Evolutionary conservation across 257 asterid genomes (phyloP).

Genomic region (Cynanchum wilfordii): DNA sequence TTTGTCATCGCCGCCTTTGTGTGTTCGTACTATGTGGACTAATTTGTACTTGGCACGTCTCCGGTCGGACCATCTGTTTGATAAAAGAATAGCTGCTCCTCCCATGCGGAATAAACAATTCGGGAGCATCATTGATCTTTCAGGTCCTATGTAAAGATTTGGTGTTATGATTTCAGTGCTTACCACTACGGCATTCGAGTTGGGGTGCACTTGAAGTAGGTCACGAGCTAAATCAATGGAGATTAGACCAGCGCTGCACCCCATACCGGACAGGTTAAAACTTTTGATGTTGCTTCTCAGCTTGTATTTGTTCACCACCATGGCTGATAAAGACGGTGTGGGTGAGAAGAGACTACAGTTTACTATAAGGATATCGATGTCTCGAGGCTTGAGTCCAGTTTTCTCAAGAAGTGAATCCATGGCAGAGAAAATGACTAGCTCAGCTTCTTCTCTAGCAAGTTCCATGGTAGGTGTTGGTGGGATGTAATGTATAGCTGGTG

Average conservation of each 20-base stretch:
- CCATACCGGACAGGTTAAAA: slow-evolving; percentile 51
- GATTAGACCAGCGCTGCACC: slow-evolving; percentile 55
- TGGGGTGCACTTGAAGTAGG: slow-evolving; percentile 42
- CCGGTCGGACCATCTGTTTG: not conserved
- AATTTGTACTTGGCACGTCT: not conserved
- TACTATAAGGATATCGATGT: slow-evolving; percentile 42
- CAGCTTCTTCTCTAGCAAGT: slow-evolving; percentile 44
- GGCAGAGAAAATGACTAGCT: slow-evolving; percentile 37
- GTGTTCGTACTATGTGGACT: not conserved
- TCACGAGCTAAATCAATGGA: slow-evolving; percentile 52
- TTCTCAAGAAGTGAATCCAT: slow-evolving; percentile 32
- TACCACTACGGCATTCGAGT: slow-evolving; percentile 38
- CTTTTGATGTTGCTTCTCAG: slow-evolving; percentile 46
- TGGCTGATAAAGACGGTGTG: slow-evolving; percentile 53
- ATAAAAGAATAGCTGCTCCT: slow-evolving; percentile 5
- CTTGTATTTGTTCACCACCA: slow-evolving; percentile 49
- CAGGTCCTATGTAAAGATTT: slow-evolving; percentile 20
- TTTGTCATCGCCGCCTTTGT: slow-evolving; percentile 1
- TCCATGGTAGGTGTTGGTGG: slow-evolving; percentile 53
- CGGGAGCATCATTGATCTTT: not conserved
- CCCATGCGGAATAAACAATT: not conserved
- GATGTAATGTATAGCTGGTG: slow-evolving; percentile 44
- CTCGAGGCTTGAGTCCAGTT: slow-evolving; percentile 33
- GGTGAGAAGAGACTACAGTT: slow-evolving; percentile 62
- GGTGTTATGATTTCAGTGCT: slow-evolving; percentile 56